Percentiles rank a stretch among this genome's conserved stretches.
These are phyloP conservation scores for Saccharomycopsis schoenii DNA, from an alignment of 805 yeast species.

Conservation along the genomic window DNA sequence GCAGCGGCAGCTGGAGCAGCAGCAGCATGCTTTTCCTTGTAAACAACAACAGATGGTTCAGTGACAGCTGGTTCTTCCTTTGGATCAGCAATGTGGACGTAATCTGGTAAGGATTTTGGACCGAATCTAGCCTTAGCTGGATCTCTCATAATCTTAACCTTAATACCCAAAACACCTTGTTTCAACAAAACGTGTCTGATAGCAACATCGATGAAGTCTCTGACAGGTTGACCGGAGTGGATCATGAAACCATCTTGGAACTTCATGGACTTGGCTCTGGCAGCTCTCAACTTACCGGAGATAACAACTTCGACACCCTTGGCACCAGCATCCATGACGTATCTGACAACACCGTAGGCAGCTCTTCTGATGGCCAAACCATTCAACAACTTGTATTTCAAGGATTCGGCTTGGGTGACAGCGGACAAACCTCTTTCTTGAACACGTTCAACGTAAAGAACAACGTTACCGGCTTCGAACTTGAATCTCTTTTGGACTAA, in stretches of 20 bases:
- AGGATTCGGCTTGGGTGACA: constrained; percentile 98
- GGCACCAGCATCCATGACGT: constrained; percentile 99
- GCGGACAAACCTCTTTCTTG: constrained; percentile 99
- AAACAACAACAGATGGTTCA: constrained; percentile 76
- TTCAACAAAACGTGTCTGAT: constrained; percentile 99
- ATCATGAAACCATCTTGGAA: constrained; percentile 99
- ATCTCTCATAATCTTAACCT: constrained; percentile 99
- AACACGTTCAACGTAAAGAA: constrained; percentile 96
- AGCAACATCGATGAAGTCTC: constrained; percentile 96
- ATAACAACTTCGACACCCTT: constrained; percentile 99
- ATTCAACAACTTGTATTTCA: constrained; percentile 93
- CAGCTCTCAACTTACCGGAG: constrained; percentile 99
- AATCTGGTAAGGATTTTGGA: constrained; percentile 92
- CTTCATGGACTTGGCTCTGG: constrained; percentile 99
- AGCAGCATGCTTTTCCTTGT: constrained; percentile 37
- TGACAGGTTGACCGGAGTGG: constrained; percentile 99
- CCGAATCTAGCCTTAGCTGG: constrained; percentile 80
- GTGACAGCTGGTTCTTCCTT: constrained; percentile 81
- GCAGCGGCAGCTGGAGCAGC: constrained; percentile 26
- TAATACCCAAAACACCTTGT: constrained; percentile 99
- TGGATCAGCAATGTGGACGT: constrained; percentile 85
- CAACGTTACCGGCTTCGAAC: constrained; percentile 86
- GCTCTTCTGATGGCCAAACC: constrained; percentile 99
- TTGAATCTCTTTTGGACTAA: constrained; percentile 98
- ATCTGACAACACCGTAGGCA: constrained; percentile 99